Base-by-base conservation (phyloP, 768 basidiomycete genomes). In the Leucogyrophana mollusca region DNA sequence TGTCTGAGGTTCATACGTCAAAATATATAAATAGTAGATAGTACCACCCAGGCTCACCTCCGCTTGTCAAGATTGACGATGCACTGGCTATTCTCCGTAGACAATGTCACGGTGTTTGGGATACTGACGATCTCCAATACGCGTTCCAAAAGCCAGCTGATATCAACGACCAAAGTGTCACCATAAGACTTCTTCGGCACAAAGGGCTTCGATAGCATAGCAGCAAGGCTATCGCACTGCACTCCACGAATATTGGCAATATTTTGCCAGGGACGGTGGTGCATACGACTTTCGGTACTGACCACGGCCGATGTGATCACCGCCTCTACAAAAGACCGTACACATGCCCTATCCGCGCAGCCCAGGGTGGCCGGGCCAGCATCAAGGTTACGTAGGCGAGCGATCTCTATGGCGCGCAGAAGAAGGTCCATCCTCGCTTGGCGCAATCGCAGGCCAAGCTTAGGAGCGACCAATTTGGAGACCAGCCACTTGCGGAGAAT, bases 11-110 rank as follows among this genome's bases (percentile, higher is more conserved):
- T 45, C 39, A 40, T 30, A 32, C 25, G 45, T 61, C 52, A 63
- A 51, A 37, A 34, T 5, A n/a, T n/a, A 17, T 17, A n/a, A 24
- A 24, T 4, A 13, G 21, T 23, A 8, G 45, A 46, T 4, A 21
- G 14, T 51, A 45, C 37, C 13, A 17, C 27, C n/a, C 32, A 34
- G 22, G 23, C 76, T 46, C 56, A 88, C 89, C 90, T 79, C 52
- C 90, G 77, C 57, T 93, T 93, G 51, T 90, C 85, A 54, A 90
- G 80, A 57, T 90, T 92, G 36, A 93, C 76, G 30, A 92, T 75
- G 30, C 69, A 74, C 34, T 76, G 74, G 27, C 73, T 73, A 50
- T 81, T 80, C 27, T 76, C 74, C n/a, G 69, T 60, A 1, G 72
- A 58, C 13, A 80, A 73, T 38, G 81, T 77, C 7, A 89, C 65